Conservation (phyloP, 495 filamentous ascomycete genomes). For the Xylaria acuta region DNA sequence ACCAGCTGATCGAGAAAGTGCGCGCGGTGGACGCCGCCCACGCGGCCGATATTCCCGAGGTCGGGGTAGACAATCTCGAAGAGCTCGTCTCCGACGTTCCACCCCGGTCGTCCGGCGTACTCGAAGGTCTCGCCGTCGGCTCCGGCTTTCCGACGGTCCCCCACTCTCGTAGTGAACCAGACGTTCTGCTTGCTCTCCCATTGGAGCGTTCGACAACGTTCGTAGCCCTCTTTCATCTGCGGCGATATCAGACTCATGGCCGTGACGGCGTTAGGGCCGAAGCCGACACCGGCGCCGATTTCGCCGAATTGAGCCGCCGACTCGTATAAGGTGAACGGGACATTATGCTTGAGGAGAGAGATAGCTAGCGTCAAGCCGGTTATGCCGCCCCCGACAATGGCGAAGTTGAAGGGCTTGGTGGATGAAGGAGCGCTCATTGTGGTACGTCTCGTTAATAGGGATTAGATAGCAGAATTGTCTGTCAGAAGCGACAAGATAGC, state of each 20-base stretch:
- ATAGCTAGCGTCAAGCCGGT: conserved; percentile 59
- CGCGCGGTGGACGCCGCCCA: conserved; percentile 59
- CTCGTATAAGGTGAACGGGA: conserved; percentile 62
- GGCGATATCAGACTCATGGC: conserved; percentile 62
- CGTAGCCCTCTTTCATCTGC: conserved; percentile 47
- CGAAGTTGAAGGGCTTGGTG: conserved; percentile 45
- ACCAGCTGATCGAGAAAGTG: conserved; percentile 67
- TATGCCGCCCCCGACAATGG: conserved; percentile 64
- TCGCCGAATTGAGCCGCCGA: conserved; percentile 55
- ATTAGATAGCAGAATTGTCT: background rate
- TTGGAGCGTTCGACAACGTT: conserved; percentile 45
- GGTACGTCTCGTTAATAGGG: background rate
- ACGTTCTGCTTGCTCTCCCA: conserved; percentile 10
- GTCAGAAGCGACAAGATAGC: background rate
- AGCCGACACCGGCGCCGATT: conserved; percentile 68
- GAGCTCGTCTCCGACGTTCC: conserved; percentile 36
- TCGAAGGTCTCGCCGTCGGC: conserved; percentile 30
- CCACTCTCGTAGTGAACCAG: conserved; percentile 36
- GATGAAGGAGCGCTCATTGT: conserved; percentile 11
- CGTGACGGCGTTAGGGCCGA: conserved; percentile 63
- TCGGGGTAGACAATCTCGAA: conserved; percentile 37
- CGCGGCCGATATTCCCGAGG: conserved; percentile 28
- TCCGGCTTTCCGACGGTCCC: conserved; percentile 32
- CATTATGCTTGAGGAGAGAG: conserved; percentile 45
- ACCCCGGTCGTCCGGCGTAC: conserved; percentile 31